Evolutionary conservation across 73 alveolate species (phyloP).

Genomic region (Strombidium stylifer): DNA sequence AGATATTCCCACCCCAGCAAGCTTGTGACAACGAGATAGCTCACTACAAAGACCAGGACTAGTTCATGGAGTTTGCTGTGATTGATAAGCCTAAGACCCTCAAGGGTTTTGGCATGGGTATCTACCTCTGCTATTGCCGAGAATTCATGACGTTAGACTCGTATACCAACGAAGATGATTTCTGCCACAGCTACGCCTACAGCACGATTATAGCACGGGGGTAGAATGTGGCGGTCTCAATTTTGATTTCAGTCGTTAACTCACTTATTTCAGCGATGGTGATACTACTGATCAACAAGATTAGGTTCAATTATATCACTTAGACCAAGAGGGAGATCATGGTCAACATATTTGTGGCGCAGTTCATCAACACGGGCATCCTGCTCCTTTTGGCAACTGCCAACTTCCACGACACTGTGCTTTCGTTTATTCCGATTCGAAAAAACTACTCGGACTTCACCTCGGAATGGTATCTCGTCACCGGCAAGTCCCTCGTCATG

Average conservation of each 20-base stretch:
- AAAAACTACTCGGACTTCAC: no score
- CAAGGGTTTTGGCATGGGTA: neutral
- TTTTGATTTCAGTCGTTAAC: constrained; percentile 20
- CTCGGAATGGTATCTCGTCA: no score
- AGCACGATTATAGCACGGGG: neutral
- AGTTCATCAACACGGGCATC: no score
- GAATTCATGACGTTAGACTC: neutral
- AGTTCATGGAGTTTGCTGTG: neutral
- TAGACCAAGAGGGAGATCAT: no score
- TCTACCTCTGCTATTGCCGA: neutral
- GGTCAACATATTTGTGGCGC: no score
- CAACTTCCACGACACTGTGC: no score
- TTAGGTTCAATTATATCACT: no score
- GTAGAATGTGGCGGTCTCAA: neutral
- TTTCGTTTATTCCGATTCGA: no score
- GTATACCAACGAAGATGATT: neutral
- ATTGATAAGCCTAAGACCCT: neutral
- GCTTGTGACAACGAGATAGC: neutral
- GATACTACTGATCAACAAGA: no score
- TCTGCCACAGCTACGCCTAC: constrained; percentile 11
- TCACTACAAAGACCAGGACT: neutral
- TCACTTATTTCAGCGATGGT: no score
- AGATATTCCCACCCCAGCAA: neutral
- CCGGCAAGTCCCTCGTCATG: no score
- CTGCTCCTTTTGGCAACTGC: no score